Conservation (phyloP, 148 eudicot genomes). For the Vaccinium vitisidaea region DNA sequence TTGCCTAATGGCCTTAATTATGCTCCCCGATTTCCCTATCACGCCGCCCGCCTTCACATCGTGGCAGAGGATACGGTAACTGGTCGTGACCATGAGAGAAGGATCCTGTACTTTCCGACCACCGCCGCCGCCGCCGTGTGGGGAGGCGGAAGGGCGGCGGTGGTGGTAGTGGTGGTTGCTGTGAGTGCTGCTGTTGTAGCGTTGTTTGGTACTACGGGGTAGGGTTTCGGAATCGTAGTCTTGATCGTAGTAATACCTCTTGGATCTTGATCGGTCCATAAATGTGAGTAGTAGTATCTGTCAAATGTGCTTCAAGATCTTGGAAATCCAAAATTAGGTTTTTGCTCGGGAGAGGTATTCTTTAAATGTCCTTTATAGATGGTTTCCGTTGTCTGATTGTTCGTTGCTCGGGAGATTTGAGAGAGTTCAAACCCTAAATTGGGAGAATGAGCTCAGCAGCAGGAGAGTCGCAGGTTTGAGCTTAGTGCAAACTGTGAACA, state of each 20-base stretch:
- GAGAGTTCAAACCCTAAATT: not conserved
- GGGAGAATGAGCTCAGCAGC: not conserved
- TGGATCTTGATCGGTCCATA: conserved; percentile 95
- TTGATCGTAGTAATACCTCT: conserved; percentile 79
- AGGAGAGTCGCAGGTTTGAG: not conserved
- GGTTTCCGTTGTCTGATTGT: not conserved
- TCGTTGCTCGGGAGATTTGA: not conserved
- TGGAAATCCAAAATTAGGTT: not conserved
- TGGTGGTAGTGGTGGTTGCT: conserved; percentile 27
- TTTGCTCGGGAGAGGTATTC: not conserved
- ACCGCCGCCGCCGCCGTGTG: conserved; percentile 34
- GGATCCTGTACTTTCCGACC: conserved; percentile 50
- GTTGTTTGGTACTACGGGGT: conserved; percentile 60
- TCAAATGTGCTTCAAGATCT: conserved; percentile 1
- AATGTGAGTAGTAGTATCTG: not conserved
- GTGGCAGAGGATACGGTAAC: conserved; percentile 80
- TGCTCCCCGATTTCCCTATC: conserved; percentile 88
- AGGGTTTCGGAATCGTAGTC: conserved; percentile 74
- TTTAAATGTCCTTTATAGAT: not conserved
- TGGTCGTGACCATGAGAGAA: conserved; percentile 65
- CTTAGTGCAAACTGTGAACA: not conserved
- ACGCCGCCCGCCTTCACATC: conserved; percentile 82
- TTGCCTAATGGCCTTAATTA: conserved; percentile 84
- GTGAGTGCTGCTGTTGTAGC: conserved; percentile 44
- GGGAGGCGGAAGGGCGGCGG: conserved; percentile 44